phyloP scores from a whole-genome alignment of 2,329 filamentous ascomycete species.

The Xylariaceae sp. region DNA sequence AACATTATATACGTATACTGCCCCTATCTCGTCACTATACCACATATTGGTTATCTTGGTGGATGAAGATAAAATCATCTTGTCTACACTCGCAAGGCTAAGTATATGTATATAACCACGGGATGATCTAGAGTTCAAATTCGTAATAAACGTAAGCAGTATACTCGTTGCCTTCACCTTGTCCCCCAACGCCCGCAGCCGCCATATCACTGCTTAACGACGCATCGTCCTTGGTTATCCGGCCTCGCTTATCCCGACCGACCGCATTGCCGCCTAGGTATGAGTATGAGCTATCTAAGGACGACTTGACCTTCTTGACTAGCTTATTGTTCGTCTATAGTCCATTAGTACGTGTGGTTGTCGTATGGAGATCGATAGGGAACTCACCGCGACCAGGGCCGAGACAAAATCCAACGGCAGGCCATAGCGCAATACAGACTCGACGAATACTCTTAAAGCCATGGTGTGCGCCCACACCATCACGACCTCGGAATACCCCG shows the following conservation, averaged over 20 bases:
- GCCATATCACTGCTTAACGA: conserved; percentile 78
- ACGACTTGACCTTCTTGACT: conserved; percentile 72
- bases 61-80: no score
- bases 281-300: conserved; percentile 79
- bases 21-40: no score
- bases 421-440: conserved; percentile 95
- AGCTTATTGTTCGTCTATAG: conserved; percentile 75
- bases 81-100: no score
- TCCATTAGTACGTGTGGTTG: background rate
- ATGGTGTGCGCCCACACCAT: conserved; percentile 96
- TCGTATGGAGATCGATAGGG: background rate
- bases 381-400: conserved; percentile 73
- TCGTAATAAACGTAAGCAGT: conserved; percentile 97
- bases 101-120: background rate
- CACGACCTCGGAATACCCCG: conserved; percentile 92
- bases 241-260: conserved; percentile 87
- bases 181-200: conserved; percentile 58
- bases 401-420: conserved; percentile 86
- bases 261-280: conserved; percentile 95
- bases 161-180: conserved; percentile 73
- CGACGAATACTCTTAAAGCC: conserved; percentile 88
- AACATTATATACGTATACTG: no score
- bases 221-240: conserved; percentile 85
- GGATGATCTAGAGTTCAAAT: conserved; percentile 61
- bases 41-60: no score